Base-by-base conservation (phyloP, 148 eudicot species). In the Nyssa sinensis region DNA sequence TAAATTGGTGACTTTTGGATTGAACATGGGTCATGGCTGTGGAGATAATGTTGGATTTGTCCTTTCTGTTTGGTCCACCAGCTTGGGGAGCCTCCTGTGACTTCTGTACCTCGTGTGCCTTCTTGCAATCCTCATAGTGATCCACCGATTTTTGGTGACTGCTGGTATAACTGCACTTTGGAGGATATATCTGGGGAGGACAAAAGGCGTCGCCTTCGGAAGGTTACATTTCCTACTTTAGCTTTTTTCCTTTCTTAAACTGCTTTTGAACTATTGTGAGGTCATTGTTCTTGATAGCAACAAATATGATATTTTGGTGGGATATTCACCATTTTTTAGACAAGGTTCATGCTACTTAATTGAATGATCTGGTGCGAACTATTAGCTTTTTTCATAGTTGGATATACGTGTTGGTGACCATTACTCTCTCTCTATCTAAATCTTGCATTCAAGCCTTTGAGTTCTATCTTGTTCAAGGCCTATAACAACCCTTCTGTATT, bases 111-210 rank as follows among this genome's bases (percentile, higher is more conserved):
- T 0, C 91, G 92, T 25, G 70, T 65, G 49, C 96, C 90, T 73
- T 82, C 90, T 64, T 92, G 98, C 80, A 88, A 88, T 82, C 86
- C 98, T 74, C 92, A 81, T 71, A 72, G 80, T 66, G 89, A 90
- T 83, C 96, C 94, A 70, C 97, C 94, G 7, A 61, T 92, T 73
- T 78, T 82, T 44, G 98, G 91, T 64, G 97, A 95, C 71, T 95
- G 98, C 80, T 95, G 98, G 98, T 95, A 95, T 82, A 95, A 90
- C 74, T 95, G 98, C 81, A 92, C 97, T 34, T 63, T 80, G 47
- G 94, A 90, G 77, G 98, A 95, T 75, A 85, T 95, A 79, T 90
- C 97, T 32, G 89, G 86, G 73, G 87, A 88, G 79, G 97, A 95
- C 86, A 95, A 95, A 78, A 95, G 78, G 81, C 80, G 23, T 74